Evolutionary conservation across 2,329 filamentous ascomycete species (phyloP).

Genomic region (Neocatenulostroma microsporum): DNA sequence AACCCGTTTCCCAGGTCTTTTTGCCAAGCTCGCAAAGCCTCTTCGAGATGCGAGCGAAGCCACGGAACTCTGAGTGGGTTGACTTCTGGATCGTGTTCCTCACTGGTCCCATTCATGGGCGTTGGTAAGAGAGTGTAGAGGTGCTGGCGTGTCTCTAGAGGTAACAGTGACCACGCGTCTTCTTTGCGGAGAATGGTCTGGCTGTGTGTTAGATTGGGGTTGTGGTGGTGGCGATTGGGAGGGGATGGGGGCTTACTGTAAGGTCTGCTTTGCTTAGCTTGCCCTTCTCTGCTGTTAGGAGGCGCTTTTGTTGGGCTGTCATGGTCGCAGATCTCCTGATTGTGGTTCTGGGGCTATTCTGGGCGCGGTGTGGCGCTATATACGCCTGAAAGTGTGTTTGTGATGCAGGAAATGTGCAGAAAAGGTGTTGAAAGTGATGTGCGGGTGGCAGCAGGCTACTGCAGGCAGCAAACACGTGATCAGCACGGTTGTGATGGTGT

Average conservation of each 20-base stretch:
- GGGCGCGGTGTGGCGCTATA: no score
- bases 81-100: constrained; percentile 32
- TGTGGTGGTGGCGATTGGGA: neutral
- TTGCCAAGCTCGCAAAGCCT: constrained; percentile 49
- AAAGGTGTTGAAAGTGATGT: neutral
- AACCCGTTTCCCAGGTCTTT: constrained; percentile 48
- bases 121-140: constrained; percentile 26
- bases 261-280: constrained; percentile 22
- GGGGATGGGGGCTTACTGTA: constrained; percentile 15
- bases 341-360: no score
- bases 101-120: constrained; percentile 29
- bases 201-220: constrained; percentile 9
- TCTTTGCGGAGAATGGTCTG: constrained; percentile 25
- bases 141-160: constrained; percentile 15
- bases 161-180: constrained; percentile 24
- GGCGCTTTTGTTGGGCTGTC: constrained; percentile 18
- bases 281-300: constrained; percentile 20
- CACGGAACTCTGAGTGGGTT: constrained; percentile 35
- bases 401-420: neutral
- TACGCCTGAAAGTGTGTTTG: no score
- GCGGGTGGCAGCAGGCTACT: neutral
- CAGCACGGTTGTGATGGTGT: no score
- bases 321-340: no score
- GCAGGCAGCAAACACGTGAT: neutral
- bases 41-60: constrained; percentile 44